Conservation (phyloP, 148 eudicot species). For the Diospyros lotus region DNA sequence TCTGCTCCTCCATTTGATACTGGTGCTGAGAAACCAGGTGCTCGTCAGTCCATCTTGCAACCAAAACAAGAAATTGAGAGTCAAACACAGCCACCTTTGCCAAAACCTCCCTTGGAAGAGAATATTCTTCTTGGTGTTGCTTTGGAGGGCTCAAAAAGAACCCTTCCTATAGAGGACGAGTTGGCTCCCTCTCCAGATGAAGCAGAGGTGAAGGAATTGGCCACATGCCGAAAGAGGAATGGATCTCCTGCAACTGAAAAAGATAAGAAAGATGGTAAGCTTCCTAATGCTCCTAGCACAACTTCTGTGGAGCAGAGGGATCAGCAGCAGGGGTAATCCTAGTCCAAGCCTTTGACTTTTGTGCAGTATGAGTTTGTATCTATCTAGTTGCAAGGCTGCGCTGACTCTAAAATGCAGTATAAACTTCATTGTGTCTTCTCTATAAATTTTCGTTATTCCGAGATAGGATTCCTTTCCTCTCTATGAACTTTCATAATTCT, state of each 20-base stretch:
- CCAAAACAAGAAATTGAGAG: constrained; percentile 36
- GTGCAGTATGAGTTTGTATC: constrained; percentile 5
- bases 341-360: not conserved
- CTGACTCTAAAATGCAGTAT: not conserved
- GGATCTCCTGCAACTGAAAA: constrained; percentile 34
- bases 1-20: not conserved
- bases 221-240: constrained; percentile 34
- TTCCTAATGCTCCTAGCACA: constrained; percentile 18
- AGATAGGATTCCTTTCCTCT: not conserved
- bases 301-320: constrained; percentile 20
- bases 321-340: constrained; percentile 7
- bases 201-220: constrained; percentile 55
- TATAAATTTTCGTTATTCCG: no score
- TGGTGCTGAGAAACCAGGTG: constrained; percentile 21
- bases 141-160: constrained; percentile 91
- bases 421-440: no score
- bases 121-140: constrained; percentile 94
- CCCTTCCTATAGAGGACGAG: constrained; percentile 84
- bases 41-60: constrained; percentile 14
- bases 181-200: constrained; percentile 31
- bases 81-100: constrained; percentile 25
- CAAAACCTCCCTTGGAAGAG: constrained; percentile 65
- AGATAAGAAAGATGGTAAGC: constrained; percentile 42
- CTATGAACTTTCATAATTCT: not conserved
- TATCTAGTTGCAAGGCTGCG: not conserved